Conservation (phyloP, 805 yeast genomes). For the Scheffersomyces ergatensis region DNA sequence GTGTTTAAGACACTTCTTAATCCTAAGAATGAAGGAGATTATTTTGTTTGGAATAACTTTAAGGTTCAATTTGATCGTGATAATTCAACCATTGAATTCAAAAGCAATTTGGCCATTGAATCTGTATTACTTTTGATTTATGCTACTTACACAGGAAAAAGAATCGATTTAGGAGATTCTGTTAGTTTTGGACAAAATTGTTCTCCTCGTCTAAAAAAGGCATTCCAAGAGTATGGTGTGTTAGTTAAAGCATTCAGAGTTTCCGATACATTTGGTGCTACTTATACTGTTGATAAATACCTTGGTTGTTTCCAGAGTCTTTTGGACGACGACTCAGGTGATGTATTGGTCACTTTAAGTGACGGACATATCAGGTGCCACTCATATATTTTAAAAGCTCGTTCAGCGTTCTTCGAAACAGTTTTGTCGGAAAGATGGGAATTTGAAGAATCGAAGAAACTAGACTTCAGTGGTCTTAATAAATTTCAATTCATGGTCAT, state of each 20-base stretch:
- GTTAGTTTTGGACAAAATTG: slow-evolving; percentile 20
- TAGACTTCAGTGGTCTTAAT: slow-evolving; percentile 46
- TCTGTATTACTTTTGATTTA: slow-evolving; percentile 42
- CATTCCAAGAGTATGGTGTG: slow-evolving; percentile 22
- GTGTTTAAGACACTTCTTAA: slow-evolving; percentile 21
- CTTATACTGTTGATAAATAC: neutral
- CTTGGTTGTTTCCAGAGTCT: slow-evolving; percentile 1
- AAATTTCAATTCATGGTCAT: slow-evolving; percentile 45
- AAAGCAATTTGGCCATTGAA: slow-evolving; percentile 23
- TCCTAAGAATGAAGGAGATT: slow-evolving; percentile 15
- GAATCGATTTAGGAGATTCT: slow-evolving; percentile 47
- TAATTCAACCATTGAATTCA: slow-evolving; percentile 14
- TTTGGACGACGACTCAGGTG: slow-evolving; percentile 24
- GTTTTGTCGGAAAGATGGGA: slow-evolving; percentile 58
- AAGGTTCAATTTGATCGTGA: slow-evolving; percentile 19
- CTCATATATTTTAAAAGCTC: slow-evolving; percentile 48
- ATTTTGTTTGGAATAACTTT: slow-evolving; percentile 20
- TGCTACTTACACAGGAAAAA: slow-evolving; percentile 48
- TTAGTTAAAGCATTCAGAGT: neutral
- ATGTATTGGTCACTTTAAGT: slow-evolving; percentile 43
- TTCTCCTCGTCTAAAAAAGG: slow-evolving; percentile 25
- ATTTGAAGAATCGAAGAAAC: slow-evolving; percentile 11
- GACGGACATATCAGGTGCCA: slow-evolving; percentile 49
- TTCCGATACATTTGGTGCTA: neutral
- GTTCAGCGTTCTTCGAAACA: slow-evolving; percentile 66